phyloP scores from a whole-genome alignment of 148 eudicot species.

The Amaranthus hypochondriacus region DNA sequence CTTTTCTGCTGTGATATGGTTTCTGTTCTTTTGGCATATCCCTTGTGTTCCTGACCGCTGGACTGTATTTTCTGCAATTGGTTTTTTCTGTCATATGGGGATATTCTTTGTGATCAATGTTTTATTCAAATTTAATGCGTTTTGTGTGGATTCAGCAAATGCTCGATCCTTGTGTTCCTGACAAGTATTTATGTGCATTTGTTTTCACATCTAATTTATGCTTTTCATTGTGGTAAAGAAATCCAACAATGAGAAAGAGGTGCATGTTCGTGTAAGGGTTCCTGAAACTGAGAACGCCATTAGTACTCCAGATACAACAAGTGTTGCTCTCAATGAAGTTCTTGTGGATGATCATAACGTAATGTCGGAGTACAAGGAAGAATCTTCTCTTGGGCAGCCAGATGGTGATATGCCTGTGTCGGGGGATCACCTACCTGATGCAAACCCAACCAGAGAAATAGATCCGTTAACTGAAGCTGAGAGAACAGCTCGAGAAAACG shows the following conservation, averaged over 20 bases:
- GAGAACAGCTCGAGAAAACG: conserved; percentile 35
- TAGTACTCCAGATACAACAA: conserved; percentile 33
- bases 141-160: neutral
- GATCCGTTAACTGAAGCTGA: conserved; percentile 30
- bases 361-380: conserved; percentile 36
- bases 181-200: neutral
- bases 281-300: conserved; percentile 33
- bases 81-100: no score
- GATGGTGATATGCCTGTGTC: conserved; percentile 20
- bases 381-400: conserved; percentile 24
- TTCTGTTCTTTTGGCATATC: no score
- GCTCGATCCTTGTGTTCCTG: no score
- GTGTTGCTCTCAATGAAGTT: conserved; percentile 34
- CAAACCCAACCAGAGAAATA: conserved; percentile 16
- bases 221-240: conserved; percentile 35
- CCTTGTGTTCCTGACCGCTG: no score
- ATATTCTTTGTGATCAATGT: no score
- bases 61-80: no score
- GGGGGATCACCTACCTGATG: conserved; percentile 26
- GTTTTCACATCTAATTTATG: neutral
- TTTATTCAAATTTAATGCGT: neutral
- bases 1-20: no score
- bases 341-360: conserved; percentile 29
- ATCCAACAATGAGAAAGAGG: conserved; percentile 50
- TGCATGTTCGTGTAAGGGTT: conserved; percentile 39